Evolutionary conservation across 2,329 filamentous ascomycete genomes (phyloP), one percentile per base, ranked within the genome.

Genomic region (Metarhizium humberi): DNA sequence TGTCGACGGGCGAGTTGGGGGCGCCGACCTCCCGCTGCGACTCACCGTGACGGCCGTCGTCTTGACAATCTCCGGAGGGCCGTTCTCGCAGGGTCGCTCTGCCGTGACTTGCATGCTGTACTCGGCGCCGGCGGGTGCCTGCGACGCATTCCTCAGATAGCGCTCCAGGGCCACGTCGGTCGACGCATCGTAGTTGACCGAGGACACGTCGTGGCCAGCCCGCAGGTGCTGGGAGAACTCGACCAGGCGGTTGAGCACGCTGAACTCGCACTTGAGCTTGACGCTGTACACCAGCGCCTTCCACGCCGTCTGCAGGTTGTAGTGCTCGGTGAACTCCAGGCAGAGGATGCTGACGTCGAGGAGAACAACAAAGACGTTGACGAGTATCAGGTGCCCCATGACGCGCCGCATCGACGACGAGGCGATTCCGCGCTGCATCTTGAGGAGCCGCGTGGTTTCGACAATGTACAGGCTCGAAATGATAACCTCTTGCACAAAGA

Each of bases 401-500:
- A 66, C 57, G 4, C 52, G 52, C 1, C 58, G 59, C 0, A 60
- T 59, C 13, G 54, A 58, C 1, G 47, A 53, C 25, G 57, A 61
- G 18, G 58, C 58, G 2, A 65, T 47, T 3, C 59, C 59, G 6
- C 71, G 70, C 52, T 78, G 73, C 6, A 75, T 59, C 11, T 70
- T 71, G 14, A 81, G 66, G 49, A 80, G 73, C 20, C 72, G 73
- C 47, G 73, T 66, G 0, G 79, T 79, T 52, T 81, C 77, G 64
- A 69, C 71, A 49, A 82, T 79, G 59, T 80, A 82, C 2, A 81
- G 61, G 0, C 71, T 72, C 0, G 78, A 80, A 40, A 82, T 73
- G 50, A 79, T 71, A 48, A 78, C 69, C 57, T 82, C 79, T 62
- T 82, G 79, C 1, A 81, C 55, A 56, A 75, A 79, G 62, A 82